Conservation (phyloP, 164 flowering plant species). For the Vitis vinifera region DNA sequence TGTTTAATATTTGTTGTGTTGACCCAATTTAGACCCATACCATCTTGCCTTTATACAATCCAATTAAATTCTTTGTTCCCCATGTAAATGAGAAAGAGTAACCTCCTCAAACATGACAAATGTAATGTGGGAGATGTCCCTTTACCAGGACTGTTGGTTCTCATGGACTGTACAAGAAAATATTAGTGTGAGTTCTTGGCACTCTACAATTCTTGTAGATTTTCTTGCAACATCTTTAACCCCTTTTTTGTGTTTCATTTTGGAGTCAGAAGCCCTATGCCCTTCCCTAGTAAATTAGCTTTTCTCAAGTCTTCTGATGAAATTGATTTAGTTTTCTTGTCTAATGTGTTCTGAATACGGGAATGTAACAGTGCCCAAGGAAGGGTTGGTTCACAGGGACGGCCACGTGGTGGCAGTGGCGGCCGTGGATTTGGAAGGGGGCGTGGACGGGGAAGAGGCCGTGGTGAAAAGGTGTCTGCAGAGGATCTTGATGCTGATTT, state of each 20-base stretch:
- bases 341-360: conserved; percentile 6
- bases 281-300: neutral
- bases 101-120: too few relatives aligned
- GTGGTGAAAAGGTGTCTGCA: conserved; percentile 37
- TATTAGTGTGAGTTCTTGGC: too few relatives aligned
- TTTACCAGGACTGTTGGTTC: too few relatives aligned
- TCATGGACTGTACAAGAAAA: too few relatives aligned
- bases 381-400: conserved; percentile 49
- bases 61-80: too few relatives aligned
- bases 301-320: neutral
- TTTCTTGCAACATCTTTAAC: too few relatives aligned
- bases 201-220: too few relatives aligned
- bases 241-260: neutral
- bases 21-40: too few relatives aligned
- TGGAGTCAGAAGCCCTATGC: neutral
- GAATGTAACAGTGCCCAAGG: conserved; percentile 53
- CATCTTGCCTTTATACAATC: too few relatives aligned
- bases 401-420: conserved; percentile 43
- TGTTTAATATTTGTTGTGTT: too few relatives aligned
- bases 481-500: conserved; percentile 55
- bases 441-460: conserved; percentile 36
- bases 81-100: too few relatives aligned
- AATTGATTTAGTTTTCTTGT: conserved; percentile 2
- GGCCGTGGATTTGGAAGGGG: conserved; percentile 30
- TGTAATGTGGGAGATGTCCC: too few relatives aligned